Base-by-base conservation (phyloP, 768 basidiomycete species). In the Russula earlei region DNA sequence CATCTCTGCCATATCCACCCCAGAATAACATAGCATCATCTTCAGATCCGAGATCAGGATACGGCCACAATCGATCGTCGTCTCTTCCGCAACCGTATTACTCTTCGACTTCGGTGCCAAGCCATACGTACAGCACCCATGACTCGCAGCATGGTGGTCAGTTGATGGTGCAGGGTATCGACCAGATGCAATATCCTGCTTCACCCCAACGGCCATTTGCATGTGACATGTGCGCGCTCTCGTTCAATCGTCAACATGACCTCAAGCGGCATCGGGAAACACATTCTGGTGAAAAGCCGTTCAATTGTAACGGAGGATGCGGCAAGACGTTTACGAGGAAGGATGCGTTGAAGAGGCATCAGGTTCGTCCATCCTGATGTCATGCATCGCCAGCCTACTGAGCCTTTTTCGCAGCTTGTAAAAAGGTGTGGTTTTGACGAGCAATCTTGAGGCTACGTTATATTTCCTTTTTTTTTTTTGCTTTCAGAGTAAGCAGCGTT, bases 251-350 rank as follows among this genome's bases (percentile, higher is more conserved):
- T 42, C 85, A 87, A 67, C 88, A 91, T 66, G 88, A 91, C 68
- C 68, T 91, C 66, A 90, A 90, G 67, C 79, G 88, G 34, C 88
- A 91, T 70, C 76, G 84, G 60, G 87, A 90, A 63, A 90, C 86
- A 24, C 88, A 90, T 70, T 85, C 85, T 5, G 87, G 87, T 36
- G 87, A 90, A 69, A 90, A 89, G 67, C 87, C 88, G 9, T 91
- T 82, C 70, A 69, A 81, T 17, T 91, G 88, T 69, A 89, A 89
- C 63, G 87, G 85, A 12, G 85, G 84, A 42, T 91, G 88, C 56
- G 87, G 86, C 46, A 90, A 90, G 74, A 89, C 87, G 3, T 91
- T 90, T 66, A 91, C 87, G 47, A 78, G 88, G 61, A 89, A 90
- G 71, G 88, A 91, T 66, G 88, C 88, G 15, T 70, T 91, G 65